Evolutionary conservation across 225 moss, liverwort and hornwort species (phyloP).

Genomic region (Takakia lepidozioides): DNA sequence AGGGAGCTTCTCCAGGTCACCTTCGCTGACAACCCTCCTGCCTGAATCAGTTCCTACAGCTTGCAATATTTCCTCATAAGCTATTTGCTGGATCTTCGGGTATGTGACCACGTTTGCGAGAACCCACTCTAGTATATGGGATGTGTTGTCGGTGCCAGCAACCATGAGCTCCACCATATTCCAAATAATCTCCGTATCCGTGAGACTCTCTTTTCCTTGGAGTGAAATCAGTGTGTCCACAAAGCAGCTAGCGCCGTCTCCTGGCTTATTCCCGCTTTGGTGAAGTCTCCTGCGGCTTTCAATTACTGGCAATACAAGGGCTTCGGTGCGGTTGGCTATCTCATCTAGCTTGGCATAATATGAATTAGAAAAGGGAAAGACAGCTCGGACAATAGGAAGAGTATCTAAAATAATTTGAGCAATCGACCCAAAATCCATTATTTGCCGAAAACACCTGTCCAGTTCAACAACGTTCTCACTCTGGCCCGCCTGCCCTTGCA

Average conservation of each 20-base stretch:
- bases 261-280: background rate
- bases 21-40: slow-evolving; percentile 15
- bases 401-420: slow-evolving; percentile 30
- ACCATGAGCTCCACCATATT: slow-evolving; percentile 46
- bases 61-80: slow-evolving; percentile 10
- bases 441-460: slow-evolving; percentile 18
- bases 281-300: slow-evolving; percentile 15
- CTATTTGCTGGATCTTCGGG: slow-evolving; percentile 20
- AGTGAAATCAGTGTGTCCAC: slow-evolving; percentile 36
- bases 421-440: slow-evolving; percentile 24
- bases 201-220: slow-evolving; percentile 22
- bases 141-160: slow-evolving; percentile 45
- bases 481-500: slow-evolving; percentile 9
- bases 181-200: slow-evolving; percentile 48
- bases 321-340: slow-evolving; percentile 13
- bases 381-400: too few relatives aligned
- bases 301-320: slow-evolving; percentile 21
- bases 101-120: slow-evolving; percentile 29
- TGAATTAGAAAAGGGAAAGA: too few relatives aligned
- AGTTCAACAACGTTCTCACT: slow-evolving; percentile 15
- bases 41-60: slow-evolving; percentile 24
- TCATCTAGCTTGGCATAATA: too few relatives aligned
- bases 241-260: background rate
- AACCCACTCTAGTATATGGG: slow-evolving; percentile 36
- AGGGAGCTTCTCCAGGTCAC: slow-evolving; percentile 13